phyloP scores from a whole-genome alignment of 495 filamentous ascomycete genomes.

The Penicillium psychrofluorescens region DNA sequence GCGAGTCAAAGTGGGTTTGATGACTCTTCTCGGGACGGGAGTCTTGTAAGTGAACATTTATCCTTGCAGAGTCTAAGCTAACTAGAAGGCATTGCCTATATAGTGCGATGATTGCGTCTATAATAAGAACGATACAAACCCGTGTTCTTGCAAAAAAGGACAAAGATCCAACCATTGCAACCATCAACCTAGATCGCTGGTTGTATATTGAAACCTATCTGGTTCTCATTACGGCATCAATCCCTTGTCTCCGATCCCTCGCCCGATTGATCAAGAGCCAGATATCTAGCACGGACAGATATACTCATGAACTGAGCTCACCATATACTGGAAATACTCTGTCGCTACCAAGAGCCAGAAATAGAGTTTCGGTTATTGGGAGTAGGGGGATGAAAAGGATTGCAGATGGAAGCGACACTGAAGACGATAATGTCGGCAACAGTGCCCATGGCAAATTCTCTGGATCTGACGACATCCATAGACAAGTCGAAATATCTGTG shows the following conservation, averaged over 20 bases:
- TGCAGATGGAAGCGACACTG: no score
- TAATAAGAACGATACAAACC: conserved; percentile 23
- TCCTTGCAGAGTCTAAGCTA: background rate
- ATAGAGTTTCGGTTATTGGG: no score
- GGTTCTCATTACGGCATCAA: conserved; percentile 1
- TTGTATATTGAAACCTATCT: background rate
- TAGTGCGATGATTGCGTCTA: conserved; percentile 26
- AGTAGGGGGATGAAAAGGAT: no score
- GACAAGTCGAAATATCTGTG: no score
- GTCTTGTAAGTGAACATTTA: conserved; percentile 26
- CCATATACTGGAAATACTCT: background rate
- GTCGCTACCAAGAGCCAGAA: background rate
- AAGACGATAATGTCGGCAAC: no score
- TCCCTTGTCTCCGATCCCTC: conserved; percentile 1
- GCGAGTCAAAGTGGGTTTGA: conserved; percentile 40
- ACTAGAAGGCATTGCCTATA: background rate
- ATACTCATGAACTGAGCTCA: background rate
- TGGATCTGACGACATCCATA: no score
- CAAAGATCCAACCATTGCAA: background rate
- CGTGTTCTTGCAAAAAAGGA: conserved; percentile 15
- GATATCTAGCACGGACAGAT: background rate
- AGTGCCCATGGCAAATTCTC: no score
- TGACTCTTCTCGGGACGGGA: conserved; percentile 36
- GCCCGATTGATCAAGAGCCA: background rate
- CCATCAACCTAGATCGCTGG: background rate